A percentile compares a stretch with the other conserved stretches of the same genome.
Evolutionary conservation across 208 protist species (phyloP).

Genomic region (Herpetomonas samuelpessoai): DNA sequence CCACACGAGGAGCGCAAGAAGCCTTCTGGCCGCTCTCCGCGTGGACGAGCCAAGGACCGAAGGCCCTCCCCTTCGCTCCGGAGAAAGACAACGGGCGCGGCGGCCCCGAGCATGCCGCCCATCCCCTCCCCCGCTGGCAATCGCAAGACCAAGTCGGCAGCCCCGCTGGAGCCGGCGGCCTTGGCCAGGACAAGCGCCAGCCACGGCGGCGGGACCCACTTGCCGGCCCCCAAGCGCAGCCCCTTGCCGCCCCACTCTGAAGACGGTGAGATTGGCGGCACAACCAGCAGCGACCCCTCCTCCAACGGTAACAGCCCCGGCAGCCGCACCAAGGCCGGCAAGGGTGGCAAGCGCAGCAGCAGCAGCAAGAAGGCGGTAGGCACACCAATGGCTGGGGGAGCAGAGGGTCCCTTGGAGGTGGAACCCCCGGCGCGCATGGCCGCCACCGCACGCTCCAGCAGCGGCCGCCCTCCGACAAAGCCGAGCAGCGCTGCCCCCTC

Average conservation of each 20-base stretch:
- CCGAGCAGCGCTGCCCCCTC: background rate
- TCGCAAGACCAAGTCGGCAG: background rate
- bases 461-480: background rate
- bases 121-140: background rate
- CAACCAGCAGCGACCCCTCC: slow-evolving; percentile 27
- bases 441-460: background rate
- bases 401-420: background rate
- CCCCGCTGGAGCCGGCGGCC: slow-evolving; percentile 19
- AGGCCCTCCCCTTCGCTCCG: too few relatives aligned
- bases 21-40: background rate
- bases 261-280: slow-evolving; percentile 18
- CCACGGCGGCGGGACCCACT: slow-evolving; percentile 1
- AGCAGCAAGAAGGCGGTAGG: background rate
- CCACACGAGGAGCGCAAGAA: background rate
- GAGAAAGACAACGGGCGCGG: background rate
- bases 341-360: background rate
- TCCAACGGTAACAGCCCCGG: slow-evolving; percentile 13
- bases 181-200: slow-evolving; percentile 6
- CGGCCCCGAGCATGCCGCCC: background rate
- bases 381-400: background rate
- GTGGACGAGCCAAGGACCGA: background rate
- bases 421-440: background rate
- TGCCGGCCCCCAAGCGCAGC: background rate
- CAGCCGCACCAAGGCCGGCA: background rate
- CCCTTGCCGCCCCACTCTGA: slow-evolving; percentile 1